Conservation (phyloP, 75 land plant genomes). For the Picea glauca region DNA sequence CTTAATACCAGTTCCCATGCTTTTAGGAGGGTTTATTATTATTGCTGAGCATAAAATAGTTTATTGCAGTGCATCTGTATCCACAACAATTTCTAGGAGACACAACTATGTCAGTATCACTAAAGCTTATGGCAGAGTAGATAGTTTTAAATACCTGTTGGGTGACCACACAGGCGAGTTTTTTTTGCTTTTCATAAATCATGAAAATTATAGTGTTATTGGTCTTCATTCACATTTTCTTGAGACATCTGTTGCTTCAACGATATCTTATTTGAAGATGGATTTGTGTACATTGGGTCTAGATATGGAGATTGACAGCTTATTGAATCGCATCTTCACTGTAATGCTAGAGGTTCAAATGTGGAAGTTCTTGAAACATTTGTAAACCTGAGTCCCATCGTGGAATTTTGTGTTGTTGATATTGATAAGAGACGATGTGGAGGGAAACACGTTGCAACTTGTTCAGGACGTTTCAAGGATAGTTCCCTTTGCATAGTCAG, state of each 20-base stretch:
- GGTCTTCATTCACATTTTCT: background rate
- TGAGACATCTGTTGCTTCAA: constrained; percentile 69
- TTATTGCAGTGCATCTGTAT: no score
- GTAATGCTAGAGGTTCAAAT: constrained; percentile 61
- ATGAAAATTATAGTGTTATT: constrained; percentile 79
- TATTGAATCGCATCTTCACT: constrained; percentile 36
- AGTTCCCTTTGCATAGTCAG: constrained; percentile 93
- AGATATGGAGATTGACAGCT: constrained; percentile 99
- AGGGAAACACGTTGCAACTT: constrained; percentile 73
- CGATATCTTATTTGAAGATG: constrained; percentile 95
- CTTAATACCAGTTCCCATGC: no score
- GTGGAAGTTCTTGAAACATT: constrained; percentile 90
- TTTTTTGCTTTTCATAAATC: constrained; percentile 84
- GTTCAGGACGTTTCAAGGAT: constrained; percentile 96
- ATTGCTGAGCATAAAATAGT: no score
- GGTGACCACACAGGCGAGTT: constrained; percentile 84
- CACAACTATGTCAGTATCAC: constrained; percentile 13
- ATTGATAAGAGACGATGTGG: constrained; percentile 64
- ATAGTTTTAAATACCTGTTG: constrained; percentile 86
- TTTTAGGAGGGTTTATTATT: no score
- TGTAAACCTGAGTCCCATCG: constrained; percentile 93
- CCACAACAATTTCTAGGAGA: no score
- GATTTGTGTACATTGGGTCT: constrained; percentile 86
- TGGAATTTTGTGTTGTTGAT: constrained; percentile 94
- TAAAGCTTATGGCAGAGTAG: no score